Conservation (phyloP, 176 grass and related monocot genomes). For the Ampelocalamus luodianensis region DNA sequence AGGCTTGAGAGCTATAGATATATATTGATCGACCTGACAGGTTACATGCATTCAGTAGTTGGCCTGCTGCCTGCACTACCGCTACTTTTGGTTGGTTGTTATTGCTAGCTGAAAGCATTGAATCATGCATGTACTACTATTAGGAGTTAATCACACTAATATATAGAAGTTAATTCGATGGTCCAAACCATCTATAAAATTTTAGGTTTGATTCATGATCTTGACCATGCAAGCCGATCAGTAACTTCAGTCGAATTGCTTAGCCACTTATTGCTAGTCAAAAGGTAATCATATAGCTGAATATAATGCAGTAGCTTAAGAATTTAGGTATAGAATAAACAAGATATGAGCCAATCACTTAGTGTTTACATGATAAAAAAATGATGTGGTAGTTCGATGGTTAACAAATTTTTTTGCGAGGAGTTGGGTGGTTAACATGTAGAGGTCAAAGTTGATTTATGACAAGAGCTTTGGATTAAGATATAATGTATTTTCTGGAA, state of each 20-base stretch:
- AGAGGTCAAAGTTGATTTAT: background rate
- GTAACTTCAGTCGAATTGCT: constrained; percentile 6
- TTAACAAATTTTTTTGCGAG: too few relatives aligned
- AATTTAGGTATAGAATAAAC: background rate
- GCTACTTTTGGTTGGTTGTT: constrained; percentile 6
- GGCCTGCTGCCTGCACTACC: background rate
- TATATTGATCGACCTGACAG: background rate
- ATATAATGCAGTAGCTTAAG: constrained; percentile 20
- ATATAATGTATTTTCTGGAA: background rate
- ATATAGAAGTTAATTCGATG: constrained; percentile 18
- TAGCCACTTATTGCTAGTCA: constrained; percentile 35
- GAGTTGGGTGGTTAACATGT: background rate
- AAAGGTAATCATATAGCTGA: constrained; percentile 35
- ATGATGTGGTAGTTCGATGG: background rate
- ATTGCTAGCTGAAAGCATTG: constrained; percentile 24
- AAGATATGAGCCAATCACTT: background rate
- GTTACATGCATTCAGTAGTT: constrained; percentile 7
- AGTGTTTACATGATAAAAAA: background rate
- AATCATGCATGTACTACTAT: constrained; percentile 24
- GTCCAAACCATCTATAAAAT: constrained; percentile 12
- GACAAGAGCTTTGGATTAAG: background rate
- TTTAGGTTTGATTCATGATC: constrained; percentile 11
- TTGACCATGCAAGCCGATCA: constrained; percentile 1
- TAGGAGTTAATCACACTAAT: background rate
- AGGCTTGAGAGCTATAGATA: background rate